phyloP scores from a whole-genome alignment of 129 eudicot genomes.

The Deinandra increscens region DNA sequence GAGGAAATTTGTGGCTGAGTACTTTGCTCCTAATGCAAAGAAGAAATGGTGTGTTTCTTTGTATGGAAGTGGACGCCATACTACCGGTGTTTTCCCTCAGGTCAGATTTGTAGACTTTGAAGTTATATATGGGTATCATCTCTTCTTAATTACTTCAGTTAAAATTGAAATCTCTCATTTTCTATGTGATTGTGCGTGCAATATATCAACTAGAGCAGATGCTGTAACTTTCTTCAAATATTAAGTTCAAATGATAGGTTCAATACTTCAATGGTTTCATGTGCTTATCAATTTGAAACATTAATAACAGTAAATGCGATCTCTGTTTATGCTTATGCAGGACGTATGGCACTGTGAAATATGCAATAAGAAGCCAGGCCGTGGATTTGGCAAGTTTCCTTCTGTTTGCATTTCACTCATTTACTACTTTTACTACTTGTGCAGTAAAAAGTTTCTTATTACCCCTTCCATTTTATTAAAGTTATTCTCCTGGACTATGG shows the following conservation, averaged over 20 bases:
- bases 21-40: conserved; percentile 85
- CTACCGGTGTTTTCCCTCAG: conserved; percentile 96
- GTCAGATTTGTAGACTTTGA: conserved; percentile 26
- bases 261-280: too few species aligned
- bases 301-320: not conserved
- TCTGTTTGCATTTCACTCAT: not conserved
- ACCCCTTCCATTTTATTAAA: not conserved
- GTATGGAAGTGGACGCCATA: conserved; percentile 94
- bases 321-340: conserved; percentile 44
- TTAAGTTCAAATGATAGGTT: too few species aligned
- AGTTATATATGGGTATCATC: too few species aligned
- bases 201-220: too few species aligned
- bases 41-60: conserved; percentile 96
- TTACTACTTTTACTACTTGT: not conserved
- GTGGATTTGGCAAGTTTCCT: conserved; percentile 80
- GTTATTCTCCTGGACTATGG: not conserved
- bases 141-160: too few species aligned
- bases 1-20: conserved; percentile 93
- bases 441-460: not conserved
- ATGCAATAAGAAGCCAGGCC: conserved; percentile 97
- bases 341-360: conserved; percentile 99
- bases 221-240: too few species aligned
- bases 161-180: too few species aligned
- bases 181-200: too few species aligned
- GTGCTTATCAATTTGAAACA: too few species aligned